Evolutionary conservation across 139 green algal genomes (phyloP).

Genomic region (Coccomyxa sp.): DNA sequence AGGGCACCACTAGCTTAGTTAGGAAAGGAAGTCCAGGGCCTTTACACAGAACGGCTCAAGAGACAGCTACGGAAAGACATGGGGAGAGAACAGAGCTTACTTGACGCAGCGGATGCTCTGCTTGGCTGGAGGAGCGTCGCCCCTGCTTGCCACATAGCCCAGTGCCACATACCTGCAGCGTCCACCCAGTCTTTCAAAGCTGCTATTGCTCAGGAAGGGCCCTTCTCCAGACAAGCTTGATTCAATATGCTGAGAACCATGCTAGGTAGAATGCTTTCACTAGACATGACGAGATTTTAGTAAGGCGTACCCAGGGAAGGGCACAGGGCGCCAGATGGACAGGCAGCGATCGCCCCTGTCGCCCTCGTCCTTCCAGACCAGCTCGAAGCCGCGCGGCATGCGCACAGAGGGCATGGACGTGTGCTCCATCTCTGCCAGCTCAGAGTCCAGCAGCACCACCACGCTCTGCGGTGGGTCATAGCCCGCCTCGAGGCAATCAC

Average conservation of each 20-base stretch:
- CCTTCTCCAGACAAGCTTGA: no score
- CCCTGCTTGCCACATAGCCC: slow-evolving; percentile 54
- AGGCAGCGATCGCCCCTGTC: slow-evolving; percentile 26
- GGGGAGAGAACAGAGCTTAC: no score
- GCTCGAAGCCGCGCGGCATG: slow-evolving; percentile 26
- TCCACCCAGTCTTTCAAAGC: no score
- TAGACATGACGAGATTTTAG: background rate
- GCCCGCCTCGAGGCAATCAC: slow-evolving; percentile 55
- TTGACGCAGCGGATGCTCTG: slow-evolving; percentile 22
- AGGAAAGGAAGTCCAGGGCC: no score
- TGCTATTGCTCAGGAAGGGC: no score
- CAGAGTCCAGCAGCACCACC: slow-evolving; percentile 48
- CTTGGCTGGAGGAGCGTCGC: slow-evolving; percentile 16
- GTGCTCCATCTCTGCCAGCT: slow-evolving; percentile 15
- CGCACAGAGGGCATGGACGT: slow-evolving; percentile 22
- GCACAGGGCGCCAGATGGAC: slow-evolving; percentile 69
- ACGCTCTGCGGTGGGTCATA: slow-evolving; percentile 50
- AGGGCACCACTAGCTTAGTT: no score
- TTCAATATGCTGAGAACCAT: no score
- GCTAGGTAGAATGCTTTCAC: no score
- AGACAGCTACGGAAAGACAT: no score
- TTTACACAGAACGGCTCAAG: no score
- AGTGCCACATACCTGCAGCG: slow-evolving; percentile 70
- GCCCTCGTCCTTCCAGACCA: slow-evolving; percentile 30
- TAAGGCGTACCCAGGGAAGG: slow-evolving; percentile 44